phyloP scores from a whole-genome alignment of 352 stramenopile genomes.

The Globisporangium mamillatum region DNA sequence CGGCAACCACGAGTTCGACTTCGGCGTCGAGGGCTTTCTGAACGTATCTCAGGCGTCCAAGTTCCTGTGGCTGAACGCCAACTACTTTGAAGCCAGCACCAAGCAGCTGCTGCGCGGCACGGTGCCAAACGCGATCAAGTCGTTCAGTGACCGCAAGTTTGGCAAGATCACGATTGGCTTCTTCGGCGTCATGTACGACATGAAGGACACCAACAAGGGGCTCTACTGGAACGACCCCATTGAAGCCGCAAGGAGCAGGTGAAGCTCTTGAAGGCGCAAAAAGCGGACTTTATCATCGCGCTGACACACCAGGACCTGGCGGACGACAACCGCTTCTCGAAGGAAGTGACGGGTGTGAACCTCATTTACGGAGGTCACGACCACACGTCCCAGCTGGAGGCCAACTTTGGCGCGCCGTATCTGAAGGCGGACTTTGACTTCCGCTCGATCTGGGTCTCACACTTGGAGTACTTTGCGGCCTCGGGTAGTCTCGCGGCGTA shows the following conservation, averaged over 20 bases:
- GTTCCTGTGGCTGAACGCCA: slow-evolving; percentile 70
- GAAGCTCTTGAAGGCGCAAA: slow-evolving; percentile 29
- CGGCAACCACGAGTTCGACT: slow-evolving; percentile 83
- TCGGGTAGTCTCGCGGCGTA: slow-evolving; percentile 23
- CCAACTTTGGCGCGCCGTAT: slow-evolving; percentile 62
- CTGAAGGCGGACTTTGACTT: slow-evolving; percentile 77
- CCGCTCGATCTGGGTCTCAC: slow-evolving; percentile 61
- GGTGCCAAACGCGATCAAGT: slow-evolving; percentile 40
- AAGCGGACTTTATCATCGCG: slow-evolving; percentile 72
- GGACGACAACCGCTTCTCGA: slow-evolving; percentile 70
- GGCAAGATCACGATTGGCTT: slow-evolving; percentile 57
- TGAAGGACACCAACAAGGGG: slow-evolving; percentile 61
- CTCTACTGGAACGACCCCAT: slow-evolving; percentile 70
- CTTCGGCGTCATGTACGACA: slow-evolving; percentile 80
- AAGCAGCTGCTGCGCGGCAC: background rate
- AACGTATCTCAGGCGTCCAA: slow-evolving; percentile 56
- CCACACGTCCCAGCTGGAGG: slow-evolving; percentile 70
- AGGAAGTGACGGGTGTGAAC: slow-evolving; percentile 58
- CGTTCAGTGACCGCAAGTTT: slow-evolving; percentile 32
- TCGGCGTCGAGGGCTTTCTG: slow-evolving; percentile 64
- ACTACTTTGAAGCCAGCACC: slow-evolving; percentile 32
- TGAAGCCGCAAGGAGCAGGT: slow-evolving; percentile 51
- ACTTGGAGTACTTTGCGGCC: slow-evolving; percentile 56
- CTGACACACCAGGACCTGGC: slow-evolving; percentile 66
- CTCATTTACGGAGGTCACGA: slow-evolving; percentile 73